A percentile compares a stretch with the other conserved stretches of the same genome.
Evolutionary conservation across 805 yeast genomes (phyloP).

Genomic region (Metschnikowia koreensis): DNA sequence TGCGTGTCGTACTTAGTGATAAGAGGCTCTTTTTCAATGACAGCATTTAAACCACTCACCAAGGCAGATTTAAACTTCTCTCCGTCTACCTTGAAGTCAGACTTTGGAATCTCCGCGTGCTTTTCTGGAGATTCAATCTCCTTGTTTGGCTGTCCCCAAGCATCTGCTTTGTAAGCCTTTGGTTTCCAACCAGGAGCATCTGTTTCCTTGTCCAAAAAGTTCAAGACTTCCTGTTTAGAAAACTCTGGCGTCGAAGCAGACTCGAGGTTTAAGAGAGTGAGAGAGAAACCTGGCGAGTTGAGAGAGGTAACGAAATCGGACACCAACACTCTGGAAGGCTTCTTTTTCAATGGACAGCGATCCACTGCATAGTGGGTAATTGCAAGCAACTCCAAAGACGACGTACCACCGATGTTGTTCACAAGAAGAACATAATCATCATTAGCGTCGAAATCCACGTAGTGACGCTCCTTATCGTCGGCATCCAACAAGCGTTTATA

Average conservation of each 20-base stretch:
- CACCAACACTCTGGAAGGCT: constrained; percentile 66
- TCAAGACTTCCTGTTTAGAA: constrained; percentile 32
- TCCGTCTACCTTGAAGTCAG: constrained; percentile 31
- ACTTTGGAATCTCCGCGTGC: constrained; percentile 22
- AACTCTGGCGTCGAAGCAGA: constrained; percentile 28
- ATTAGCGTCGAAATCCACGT: constrained; percentile 61
- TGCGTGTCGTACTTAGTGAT: constrained; percentile 82
- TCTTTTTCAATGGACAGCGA: constrained; percentile 50
- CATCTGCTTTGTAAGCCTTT: constrained; percentile 28
- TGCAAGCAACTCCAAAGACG: constrained; percentile 73
- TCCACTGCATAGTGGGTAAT: constrained; percentile 60
- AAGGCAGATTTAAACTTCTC: constrained; percentile 51
- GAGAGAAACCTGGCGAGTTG: constrained; percentile 88
- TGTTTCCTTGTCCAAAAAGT: constrained; percentile 66
- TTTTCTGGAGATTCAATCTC: constrained; percentile 29
- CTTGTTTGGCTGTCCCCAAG: constrained; percentile 29
- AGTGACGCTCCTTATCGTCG: constrained; percentile 73
- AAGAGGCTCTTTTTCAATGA: constrained; percentile 59
- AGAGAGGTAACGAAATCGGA: constrained; percentile 87
- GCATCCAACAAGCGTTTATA: constrained; percentile 59
- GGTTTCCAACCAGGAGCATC: constrained; percentile 83
- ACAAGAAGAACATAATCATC: constrained; percentile 72
- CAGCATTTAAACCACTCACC: constrained; percentile 37
- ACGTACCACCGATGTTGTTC: constrained; percentile 89
- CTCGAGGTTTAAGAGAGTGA: constrained; percentile 72